Conservation (phyloP, 768 basidiomycete species). For the Aureoboletus auriporus region DNA sequence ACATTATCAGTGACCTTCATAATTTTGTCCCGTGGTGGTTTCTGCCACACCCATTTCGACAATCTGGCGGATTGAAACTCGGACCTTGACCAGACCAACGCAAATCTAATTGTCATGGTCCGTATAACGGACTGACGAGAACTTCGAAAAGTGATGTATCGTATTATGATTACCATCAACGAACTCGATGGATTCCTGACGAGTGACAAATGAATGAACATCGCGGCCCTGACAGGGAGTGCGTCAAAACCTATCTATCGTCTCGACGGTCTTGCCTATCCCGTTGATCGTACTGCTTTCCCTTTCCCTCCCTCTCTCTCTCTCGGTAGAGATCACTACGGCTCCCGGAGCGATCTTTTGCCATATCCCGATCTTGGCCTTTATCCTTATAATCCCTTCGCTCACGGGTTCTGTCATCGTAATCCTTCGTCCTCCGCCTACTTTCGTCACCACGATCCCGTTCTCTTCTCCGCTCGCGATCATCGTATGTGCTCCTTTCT, state of each 20-base stretch:
- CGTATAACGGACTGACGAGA: too few species aligned
- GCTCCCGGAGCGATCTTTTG: conserved; percentile 30
- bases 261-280: conserved; percentile 15
- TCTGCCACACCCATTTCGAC: too few species aligned
- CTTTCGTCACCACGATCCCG: conserved; percentile 12
- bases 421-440: conserved; percentile 8
- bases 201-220: too few species aligned
- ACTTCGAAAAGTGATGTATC: too few species aligned
- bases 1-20: too few species aligned
- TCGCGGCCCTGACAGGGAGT: too few species aligned
- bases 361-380: conserved; percentile 23
- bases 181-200: too few species aligned
- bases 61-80: too few species aligned
- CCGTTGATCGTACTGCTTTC: conserved; percentile 1
- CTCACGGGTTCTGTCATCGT: conserved; percentile 14
- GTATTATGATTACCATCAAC: too few species aligned
- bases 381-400: conserved; percentile 10
- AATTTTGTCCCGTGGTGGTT: too few species aligned
- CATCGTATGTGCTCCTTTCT: conserved; percentile 8
- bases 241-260: neutral
- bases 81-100: too few species aligned
- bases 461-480: conserved; percentile 14
- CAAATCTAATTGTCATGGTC: too few species aligned
- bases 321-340: conserved; percentile 29
- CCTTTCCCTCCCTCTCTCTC: conserved; percentile 6